Percentiles rank a stretch among this genome's conserved stretches.
Conservation (phyloP, 768 basidiomycete species). For the Russula abietina region DNA sequence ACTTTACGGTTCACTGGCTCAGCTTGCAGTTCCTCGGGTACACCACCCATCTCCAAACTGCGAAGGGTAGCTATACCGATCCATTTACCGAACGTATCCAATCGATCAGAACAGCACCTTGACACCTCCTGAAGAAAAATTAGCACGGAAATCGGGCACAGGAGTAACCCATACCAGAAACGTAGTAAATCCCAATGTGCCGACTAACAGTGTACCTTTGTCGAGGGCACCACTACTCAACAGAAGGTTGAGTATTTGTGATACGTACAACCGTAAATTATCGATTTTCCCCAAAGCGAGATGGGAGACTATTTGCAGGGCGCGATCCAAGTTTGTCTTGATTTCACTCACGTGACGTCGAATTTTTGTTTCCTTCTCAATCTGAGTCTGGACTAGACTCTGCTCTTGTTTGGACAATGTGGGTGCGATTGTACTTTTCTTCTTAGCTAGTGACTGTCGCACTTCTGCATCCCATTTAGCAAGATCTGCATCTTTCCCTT, state of each 20-base stretch:
- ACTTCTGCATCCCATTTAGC: slow-evolving; percentile 95
- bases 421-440: slow-evolving; percentile 51
- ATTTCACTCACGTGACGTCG: slow-evolving; percentile 53
- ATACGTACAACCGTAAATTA: slow-evolving; percentile 52
- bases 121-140: slow-evolving; percentile 50
- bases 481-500: slow-evolving; percentile 85
- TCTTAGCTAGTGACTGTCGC: slow-evolving; percentile 75
- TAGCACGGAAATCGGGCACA: not conserved
- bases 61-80: slow-evolving; percentile 81
- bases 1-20: slow-evolving; percentile 63
- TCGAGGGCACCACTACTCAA: slow-evolving; percentile 56
- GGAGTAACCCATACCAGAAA: slow-evolving; percentile 55
- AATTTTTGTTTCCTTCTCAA: slow-evolving; percentile 69
- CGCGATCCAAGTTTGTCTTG: slow-evolving; percentile 54
- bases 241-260: slow-evolving; percentile 51
- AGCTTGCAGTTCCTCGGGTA: slow-evolving; percentile 66
- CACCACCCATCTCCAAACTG: slow-evolving; percentile 52
- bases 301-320: slow-evolving; percentile 61
- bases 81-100: slow-evolving; percentile 64
- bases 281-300: slow-evolving; percentile 47
- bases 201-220: slow-evolving; percentile 57
- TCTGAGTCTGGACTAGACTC: slow-evolving; percentile 74
- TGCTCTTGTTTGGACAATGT: slow-evolving; percentile 80
- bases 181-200: slow-evolving; percentile 57
- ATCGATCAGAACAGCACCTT: slow-evolving; percentile 63